Evolutionary conservation across 208 protist genomes (phyloP).

Genomic region (Leptomonas seymouri): DNA sequence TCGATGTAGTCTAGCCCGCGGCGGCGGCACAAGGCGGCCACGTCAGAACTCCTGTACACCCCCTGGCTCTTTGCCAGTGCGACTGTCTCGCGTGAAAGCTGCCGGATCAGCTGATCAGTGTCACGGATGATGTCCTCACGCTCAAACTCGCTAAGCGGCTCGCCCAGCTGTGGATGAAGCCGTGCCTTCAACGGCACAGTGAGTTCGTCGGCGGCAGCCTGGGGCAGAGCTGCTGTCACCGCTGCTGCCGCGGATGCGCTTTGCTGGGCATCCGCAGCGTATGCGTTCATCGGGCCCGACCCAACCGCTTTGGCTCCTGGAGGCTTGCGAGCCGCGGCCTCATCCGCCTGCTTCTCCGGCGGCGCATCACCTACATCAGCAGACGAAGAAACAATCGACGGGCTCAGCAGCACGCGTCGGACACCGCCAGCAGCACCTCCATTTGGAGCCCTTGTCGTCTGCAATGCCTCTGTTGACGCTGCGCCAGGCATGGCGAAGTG

Average conservation of each 20-base stretch:
- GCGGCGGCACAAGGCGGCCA: slow-evolving; percentile 45
- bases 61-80: slow-evolving; percentile 25
- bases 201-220: background rate
- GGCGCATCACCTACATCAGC: background rate
- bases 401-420: slow-evolving; percentile 4
- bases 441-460: background rate
- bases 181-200: background rate
- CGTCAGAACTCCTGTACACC: slow-evolving; percentile 7
- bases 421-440: background rate
- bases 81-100: slow-evolving; percentile 26
- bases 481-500: background rate
- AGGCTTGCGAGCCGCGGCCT: background rate
- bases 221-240: too few relatives aligned
- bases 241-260: slow-evolving; percentile 1
- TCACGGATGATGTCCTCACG: slow-evolving; percentile 26
- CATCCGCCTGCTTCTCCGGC: background rate
- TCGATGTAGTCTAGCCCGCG: slow-evolving; percentile 63
- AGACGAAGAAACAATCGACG: background rate
- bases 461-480: background rate
- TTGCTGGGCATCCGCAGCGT: background rate
- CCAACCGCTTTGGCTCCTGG: slow-evolving; percentile 1
- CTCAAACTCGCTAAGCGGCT: slow-evolving; percentile 14
- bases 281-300: slow-evolving; percentile 40
- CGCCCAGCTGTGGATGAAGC: background rate
- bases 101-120: slow-evolving; percentile 32